Percentiles rank a stretch among this genome's conserved stretches.
Conservation (phyloP, 1,284 basidiomycete genomes). For the Apiotrichum akiyoshidainum region DNA sequence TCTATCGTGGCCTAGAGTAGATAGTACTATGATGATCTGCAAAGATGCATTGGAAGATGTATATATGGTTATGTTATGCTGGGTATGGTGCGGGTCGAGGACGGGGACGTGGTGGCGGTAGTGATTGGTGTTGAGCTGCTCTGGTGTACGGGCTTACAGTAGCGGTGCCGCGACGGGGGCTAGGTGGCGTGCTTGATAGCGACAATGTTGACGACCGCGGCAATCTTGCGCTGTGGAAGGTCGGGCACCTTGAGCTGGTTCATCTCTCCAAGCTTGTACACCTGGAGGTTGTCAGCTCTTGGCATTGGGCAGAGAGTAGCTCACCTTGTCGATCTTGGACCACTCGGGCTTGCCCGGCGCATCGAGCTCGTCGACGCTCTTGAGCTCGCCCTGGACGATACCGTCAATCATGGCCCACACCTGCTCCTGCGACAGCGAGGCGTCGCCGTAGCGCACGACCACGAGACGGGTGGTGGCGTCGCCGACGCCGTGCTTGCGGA, state of each 20-base stretch:
- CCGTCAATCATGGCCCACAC: constrained; percentile 58
- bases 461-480: constrained; percentile 65
- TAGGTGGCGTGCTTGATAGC: constrained; percentile 71
- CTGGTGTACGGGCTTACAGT: background rate
- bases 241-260: constrained; percentile 46
- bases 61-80: constrained; percentile 9
- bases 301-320: too few relatives aligned
- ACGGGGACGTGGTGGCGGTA: background rate
- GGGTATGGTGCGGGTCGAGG: constrained; percentile 12
- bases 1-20: constrained; percentile 33
- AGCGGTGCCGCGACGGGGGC: background rate
- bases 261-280: constrained; percentile 66
- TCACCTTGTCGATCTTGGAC: constrained; percentile 67
- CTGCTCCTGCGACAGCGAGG: constrained; percentile 18
- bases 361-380: constrained; percentile 10
- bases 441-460: constrained; percentile 63
- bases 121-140: background rate
- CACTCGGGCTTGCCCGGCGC: constrained; percentile 53
- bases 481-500: constrained; percentile 76
- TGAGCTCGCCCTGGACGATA: constrained; percentile 52
- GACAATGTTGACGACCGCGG: constrained; percentile 68
- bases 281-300: constrained; percentile 52
- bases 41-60: constrained; percentile 1
- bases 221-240: constrained; percentile 56
- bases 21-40: background rate